Conservation (phyloP, 352 stramenopile species). For the Phytophthora nicotianae region DNA sequence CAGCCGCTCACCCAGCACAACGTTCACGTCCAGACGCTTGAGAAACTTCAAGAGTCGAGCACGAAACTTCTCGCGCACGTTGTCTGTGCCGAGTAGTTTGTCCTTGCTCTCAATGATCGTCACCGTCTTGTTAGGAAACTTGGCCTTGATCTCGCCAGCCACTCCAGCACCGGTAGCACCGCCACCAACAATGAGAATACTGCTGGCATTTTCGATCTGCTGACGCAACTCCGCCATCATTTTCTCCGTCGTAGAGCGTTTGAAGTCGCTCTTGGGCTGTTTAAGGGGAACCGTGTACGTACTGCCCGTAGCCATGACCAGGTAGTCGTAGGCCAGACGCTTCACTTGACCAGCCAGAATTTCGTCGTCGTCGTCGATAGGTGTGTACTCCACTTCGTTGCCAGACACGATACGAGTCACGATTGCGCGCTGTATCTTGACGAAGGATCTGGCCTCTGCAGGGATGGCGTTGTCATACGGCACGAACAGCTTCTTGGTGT, state of each 20-base stretch:
- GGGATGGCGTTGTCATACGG: slow-evolving; percentile 58
- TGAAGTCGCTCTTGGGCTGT: slow-evolving; percentile 41
- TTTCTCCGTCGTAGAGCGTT: slow-evolving; percentile 33
- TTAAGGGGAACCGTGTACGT: slow-evolving; percentile 70
- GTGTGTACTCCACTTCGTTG: slow-evolving; percentile 48
- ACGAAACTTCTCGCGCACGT: slow-evolving; percentile 56
- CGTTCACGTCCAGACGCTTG: slow-evolving; percentile 46
- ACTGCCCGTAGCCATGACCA: slow-evolving; percentile 64
- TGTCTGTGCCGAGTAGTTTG: slow-evolving; percentile 38
- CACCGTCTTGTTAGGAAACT: slow-evolving; percentile 61
- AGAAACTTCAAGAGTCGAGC: slow-evolving; percentile 41
- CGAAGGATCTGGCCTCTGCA: slow-evolving; percentile 35
- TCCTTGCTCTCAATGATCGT: slow-evolving; percentile 53
- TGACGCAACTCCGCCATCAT: slow-evolving; percentile 47
- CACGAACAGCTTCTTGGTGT: slow-evolving; percentile 60
- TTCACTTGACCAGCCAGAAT: slow-evolving; percentile 32
- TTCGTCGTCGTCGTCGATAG: slow-evolving; percentile 39
- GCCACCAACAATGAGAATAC: slow-evolving; percentile 65
- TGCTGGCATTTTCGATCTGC: slow-evolving; percentile 46
- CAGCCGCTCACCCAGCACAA: slow-evolving; percentile 53
- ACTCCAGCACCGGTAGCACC: slow-evolving; percentile 61
- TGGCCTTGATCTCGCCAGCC: slow-evolving; percentile 59
- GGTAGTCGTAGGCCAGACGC: slow-evolving; percentile 58
- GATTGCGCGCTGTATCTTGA: slow-evolving; percentile 48
- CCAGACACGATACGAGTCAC: slow-evolving; percentile 41